Conservation (phyloP, 495 filamentous ascomycete species). For the Aspergillus olivimuriae region DNA sequence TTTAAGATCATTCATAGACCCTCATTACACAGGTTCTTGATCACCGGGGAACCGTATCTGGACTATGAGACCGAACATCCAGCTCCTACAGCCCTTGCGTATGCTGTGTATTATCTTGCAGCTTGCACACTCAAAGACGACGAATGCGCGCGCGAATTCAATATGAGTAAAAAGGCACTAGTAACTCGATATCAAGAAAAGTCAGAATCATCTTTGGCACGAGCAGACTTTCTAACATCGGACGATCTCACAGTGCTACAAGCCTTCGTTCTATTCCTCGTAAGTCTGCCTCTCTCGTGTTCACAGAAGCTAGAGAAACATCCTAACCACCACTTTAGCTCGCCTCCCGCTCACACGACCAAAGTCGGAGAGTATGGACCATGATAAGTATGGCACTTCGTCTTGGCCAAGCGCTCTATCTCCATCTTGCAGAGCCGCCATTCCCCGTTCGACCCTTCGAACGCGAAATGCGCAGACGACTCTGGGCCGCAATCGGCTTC, state of each 20-base stretch:
- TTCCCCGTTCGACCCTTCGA: slow-evolving; percentile 29
- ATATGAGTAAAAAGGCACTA: slow-evolving; percentile 30
- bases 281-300: slow-evolving; percentile 15
- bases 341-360: slow-evolving; percentile 36
- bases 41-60: slow-evolving; percentile 25
- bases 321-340: too few species aligned
- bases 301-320: too few species aligned
- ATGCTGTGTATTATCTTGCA: slow-evolving; percentile 47
- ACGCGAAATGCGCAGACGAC: slow-evolving; percentile 28
- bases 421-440: slow-evolving; percentile 43
- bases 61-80: slow-evolving; percentile 24
- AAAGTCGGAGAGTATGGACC: slow-evolving; percentile 43
- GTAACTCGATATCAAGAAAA: slow-evolving; percentile 41
- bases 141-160: slow-evolving; percentile 36
- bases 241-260: slow-evolving; percentile 52
- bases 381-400: slow-evolving; percentile 62
- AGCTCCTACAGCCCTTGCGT: slow-evolving; percentile 39
- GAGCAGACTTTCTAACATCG: slow-evolving; percentile 46
- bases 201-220: slow-evolving; percentile 41
- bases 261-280: slow-evolving; percentile 49
- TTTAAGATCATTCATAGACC: slow-evolving; percentile 36
- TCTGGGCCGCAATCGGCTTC: slow-evolving; percentile 31
- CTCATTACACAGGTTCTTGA: slow-evolving; percentile 25
- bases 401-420: slow-evolving; percentile 59
- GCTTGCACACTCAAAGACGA: slow-evolving; percentile 36